phyloP scores from a whole-genome alignment of 495 filamentous ascomycete species.

The Melanomma pulvis-pyrius region DNA sequence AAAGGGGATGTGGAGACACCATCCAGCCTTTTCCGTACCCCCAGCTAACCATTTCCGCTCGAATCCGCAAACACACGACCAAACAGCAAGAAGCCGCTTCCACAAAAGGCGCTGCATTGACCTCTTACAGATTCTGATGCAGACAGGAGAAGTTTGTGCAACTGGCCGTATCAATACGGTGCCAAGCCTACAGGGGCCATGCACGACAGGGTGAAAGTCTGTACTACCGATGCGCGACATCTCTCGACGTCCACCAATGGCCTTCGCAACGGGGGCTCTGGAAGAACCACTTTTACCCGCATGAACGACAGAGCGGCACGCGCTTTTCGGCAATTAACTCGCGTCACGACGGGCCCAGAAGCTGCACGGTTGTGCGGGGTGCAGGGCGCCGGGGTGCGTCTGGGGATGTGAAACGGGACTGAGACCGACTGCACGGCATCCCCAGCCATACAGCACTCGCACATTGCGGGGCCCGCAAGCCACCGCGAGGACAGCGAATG shows the following conservation, averaged over 20 bases:
- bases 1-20: too few species aligned
- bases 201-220: not conserved
- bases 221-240: not conserved
- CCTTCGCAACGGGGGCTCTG: not conserved
- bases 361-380: not conserved
- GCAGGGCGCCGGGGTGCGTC: too few species aligned
- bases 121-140: slow-evolving; percentile 27
- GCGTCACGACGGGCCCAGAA: not conserved
- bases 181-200: slow-evolving; percentile 1
- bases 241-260: not conserved
- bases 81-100: not conserved
- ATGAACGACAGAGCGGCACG: slow-evolving; percentile 8
- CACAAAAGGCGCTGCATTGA: not conserved
- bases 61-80: not conserved
- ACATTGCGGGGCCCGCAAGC: not conserved
- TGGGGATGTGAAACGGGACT: not conserved
- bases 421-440: slow-evolving; percentile 3
- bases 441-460: not conserved
- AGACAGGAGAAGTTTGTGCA: not conserved
- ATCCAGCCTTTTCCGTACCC: not conserved
- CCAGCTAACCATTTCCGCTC: not conserved
- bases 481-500: not conserved
- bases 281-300: slow-evolving; percentile 13
- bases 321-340: slow-evolving; percentile 12
- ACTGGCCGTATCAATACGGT: not conserved